These are phyloP conservation scores for Penicillium desertorum DNA, from an alignment of 495 filamentous ascomycete genomes.

Conservation along the genomic window DNA sequence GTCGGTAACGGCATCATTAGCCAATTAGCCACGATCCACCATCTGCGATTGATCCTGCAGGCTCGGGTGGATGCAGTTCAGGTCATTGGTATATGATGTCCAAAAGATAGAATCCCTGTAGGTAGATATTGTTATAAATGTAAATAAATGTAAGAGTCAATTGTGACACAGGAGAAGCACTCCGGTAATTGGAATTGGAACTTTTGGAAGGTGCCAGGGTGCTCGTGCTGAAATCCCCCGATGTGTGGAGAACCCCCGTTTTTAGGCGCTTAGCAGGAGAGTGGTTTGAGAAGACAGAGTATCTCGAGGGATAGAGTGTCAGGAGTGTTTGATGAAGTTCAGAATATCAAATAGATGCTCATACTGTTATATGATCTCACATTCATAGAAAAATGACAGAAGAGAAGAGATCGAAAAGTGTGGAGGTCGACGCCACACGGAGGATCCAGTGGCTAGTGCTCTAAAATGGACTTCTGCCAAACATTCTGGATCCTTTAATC, in stretches of 20 bases:
- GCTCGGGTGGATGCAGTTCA: conserved; percentile 1
- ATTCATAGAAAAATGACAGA: not conserved
- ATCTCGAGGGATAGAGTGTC: not conserved
- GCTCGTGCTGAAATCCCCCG: conserved; percentile 13
- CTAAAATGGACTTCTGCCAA: conserved; percentile 12
- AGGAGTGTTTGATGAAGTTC: not conserved
- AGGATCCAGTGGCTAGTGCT: conserved; percentile 16
- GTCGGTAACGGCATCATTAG: conserved; percentile 5
- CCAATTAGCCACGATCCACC: conserved; percentile 16
- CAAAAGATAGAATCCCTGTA: not conserved
- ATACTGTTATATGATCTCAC: too few species aligned
- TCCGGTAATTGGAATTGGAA: not conserved
- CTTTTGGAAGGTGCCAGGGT: not conserved
- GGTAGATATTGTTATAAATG: not conserved
- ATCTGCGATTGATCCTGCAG: conserved; percentile 26
- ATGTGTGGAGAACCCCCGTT: conserved; percentile 13
- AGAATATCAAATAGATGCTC: too few species aligned
- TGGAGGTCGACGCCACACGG: conserved; percentile 12
- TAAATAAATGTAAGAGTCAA: not conserved
- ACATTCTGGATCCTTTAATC: conserved; percentile 19
- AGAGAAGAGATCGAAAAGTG: conserved; percentile 2
- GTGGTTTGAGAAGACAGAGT: not conserved
- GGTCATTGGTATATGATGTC: not conserved
- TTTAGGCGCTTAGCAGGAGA: not conserved
- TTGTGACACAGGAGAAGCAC: not conserved